Conservation (phyloP, 2,329 filamentous ascomycete genomes). For the Neonectria punicea region DNA sequence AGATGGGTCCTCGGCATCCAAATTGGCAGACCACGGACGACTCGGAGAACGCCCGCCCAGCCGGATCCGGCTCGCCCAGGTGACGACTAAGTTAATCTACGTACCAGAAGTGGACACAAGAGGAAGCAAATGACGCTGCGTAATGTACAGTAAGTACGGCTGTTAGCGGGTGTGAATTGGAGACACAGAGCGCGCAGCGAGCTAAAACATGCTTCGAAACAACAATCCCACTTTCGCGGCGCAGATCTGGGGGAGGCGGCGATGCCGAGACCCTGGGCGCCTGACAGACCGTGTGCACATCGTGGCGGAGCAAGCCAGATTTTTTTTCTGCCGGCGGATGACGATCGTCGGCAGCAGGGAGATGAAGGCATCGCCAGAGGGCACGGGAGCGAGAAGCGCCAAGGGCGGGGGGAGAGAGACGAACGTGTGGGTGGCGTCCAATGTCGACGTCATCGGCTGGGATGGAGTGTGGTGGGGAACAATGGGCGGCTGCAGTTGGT, state of each 20-base stretch:
- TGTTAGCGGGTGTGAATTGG: background rate
- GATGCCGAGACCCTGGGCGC: constrained; percentile 5
- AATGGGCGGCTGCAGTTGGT: background rate
- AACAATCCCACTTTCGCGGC: background rate
- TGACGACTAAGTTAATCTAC: background rate
- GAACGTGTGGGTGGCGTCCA: constrained; percentile 12
- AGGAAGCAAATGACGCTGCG: background rate
- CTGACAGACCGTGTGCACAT: background rate
- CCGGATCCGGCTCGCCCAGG: background rate
- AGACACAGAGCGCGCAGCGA: background rate
- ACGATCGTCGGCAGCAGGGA: constrained; percentile 14
- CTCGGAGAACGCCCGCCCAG: background rate
- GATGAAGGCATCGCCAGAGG: constrained; percentile 28
- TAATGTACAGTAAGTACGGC: background rate
- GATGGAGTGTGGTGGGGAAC: background rate
- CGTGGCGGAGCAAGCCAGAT: constrained; percentile 3
- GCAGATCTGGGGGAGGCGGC: constrained; percentile 19
- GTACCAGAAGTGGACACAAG: background rate
- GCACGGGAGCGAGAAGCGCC: constrained; percentile 13
- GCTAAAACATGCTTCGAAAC: background rate
- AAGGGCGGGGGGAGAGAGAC: background rate
- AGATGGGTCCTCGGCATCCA: background rate
- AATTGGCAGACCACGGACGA: background rate
- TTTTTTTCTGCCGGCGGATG: background rate
- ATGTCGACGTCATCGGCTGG: constrained; percentile 22